phyloP scores from a whole-genome alignment of 2,329 filamentous ascomycete genomes.

The Fusarium pininemorale region DNA sequence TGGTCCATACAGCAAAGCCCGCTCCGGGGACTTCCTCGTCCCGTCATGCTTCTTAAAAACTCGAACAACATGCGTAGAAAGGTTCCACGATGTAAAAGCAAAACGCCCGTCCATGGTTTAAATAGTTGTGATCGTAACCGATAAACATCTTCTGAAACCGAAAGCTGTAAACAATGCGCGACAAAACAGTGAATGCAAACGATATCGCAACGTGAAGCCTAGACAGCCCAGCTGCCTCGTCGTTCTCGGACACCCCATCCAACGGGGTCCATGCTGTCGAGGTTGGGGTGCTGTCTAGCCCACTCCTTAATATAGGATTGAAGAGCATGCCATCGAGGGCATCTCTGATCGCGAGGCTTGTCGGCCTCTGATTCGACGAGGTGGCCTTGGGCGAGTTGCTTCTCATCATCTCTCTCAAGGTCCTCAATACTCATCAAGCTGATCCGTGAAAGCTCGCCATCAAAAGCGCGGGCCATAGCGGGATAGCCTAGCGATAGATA shows the following conservation, averaged over 20 bases:
- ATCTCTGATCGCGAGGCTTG: conserved; percentile 61
- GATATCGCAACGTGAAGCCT: conserved; percentile 1
- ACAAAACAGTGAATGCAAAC: not conserved
- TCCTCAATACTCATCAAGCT: conserved; percentile 74
- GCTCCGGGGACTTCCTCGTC: conserved; percentile 23
- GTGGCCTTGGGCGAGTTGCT: conserved; percentile 73
- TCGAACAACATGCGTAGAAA: conserved; percentile 11
- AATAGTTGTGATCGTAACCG: conserved; percentile 4
- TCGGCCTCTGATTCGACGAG: conserved; percentile 66
- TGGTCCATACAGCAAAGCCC: not conserved
- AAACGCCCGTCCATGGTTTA: conserved; percentile 32
- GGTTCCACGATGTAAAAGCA: conserved; percentile 6
- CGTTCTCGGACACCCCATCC: conserved; percentile 75
- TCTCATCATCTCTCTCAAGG: conserved; percentile 75
- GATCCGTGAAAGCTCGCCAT: conserved; percentile 86
- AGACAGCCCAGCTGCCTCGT: conserved; percentile 79
- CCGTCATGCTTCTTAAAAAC: conserved; percentile 24
- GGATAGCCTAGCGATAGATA: conserved; percentile 95
- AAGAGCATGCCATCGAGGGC: conserved; percentile 82
- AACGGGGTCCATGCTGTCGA: conserved; percentile 67
- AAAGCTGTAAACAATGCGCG: not conserved
- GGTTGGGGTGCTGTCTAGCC: conserved; percentile 84
- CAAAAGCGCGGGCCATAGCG: conserved; percentile 81
- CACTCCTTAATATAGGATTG: conserved; percentile 87
- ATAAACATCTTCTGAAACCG: not conserved